phyloP scores from a whole-genome alignment of 345 rosid genomes.

The Eutrema yunnanense region DNA sequence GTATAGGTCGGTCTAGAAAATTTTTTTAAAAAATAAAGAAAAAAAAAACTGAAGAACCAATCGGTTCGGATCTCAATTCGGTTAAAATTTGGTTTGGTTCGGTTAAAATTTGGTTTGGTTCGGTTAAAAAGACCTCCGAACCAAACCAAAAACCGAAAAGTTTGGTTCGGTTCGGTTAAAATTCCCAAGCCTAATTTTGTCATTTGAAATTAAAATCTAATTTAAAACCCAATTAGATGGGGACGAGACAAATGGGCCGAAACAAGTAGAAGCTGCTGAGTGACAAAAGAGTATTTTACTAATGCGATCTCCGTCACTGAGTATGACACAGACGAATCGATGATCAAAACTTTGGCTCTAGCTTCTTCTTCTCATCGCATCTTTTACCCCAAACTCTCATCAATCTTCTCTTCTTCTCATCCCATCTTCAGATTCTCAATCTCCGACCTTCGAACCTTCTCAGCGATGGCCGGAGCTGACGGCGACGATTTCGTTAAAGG shows the following conservation, averaged over 20 bases:
- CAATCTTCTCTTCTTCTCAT: background rate
- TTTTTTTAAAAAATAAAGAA: too few species aligned
- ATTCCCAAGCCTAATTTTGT: too few species aligned
- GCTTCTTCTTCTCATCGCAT: conserved; percentile 12
- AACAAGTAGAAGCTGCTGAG: background rate
- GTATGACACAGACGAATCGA: background rate
- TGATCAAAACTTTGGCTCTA: conserved; percentile 18
- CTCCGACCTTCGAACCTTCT: conserved; percentile 28
- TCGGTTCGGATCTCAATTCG: too few species aligned
- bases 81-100: too few species aligned
- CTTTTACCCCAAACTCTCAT: conserved; percentile 1
- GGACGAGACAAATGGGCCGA: background rate
- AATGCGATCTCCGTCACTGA: background rate
- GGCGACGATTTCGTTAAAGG: conserved; percentile 71
- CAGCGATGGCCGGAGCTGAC: conserved; percentile 45
- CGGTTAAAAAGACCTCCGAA: too few species aligned
- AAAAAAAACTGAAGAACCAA: too few species aligned
- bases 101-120: too few species aligned
- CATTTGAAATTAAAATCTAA: too few species aligned
- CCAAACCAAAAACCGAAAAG: too few species aligned
- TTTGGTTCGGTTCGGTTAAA: too few species aligned
- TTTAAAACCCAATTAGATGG: too few species aligned
- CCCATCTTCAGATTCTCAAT: background rate
- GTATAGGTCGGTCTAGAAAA: too few species aligned
- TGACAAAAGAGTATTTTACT: background rate